Base-by-base conservation (phyloP, 129 eudicot species). In the Helianthus tuberosus region DNA sequence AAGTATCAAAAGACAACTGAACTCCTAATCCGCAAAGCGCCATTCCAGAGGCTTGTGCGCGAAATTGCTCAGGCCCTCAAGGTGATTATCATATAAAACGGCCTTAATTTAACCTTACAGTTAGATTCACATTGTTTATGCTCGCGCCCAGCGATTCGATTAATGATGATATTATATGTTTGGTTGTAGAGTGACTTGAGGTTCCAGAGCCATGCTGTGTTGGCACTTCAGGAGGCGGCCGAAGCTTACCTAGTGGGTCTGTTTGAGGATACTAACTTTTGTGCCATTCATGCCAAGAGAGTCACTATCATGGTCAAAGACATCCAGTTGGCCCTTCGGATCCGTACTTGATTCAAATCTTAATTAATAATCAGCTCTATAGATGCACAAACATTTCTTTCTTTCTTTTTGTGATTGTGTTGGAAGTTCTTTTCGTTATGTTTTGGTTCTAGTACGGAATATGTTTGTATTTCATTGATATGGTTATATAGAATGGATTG, bases 31-130 rank as follows among this genome's bases (percentile, higher is more conserved):
- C 64, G 63, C 11, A 69, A 52, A 17, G 43, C 59, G 64, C 65
- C 75, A 17, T 71, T 88, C 72, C 93, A 85, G 81, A 85, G 93
- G 82, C 88, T 88, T 46, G 93, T 85, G 17, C 85, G 85, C 60
- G 87, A 86, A 57, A 83, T 76, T 41, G 84, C 86, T 0, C 86
- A 85, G 67, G 86, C 72, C 57, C 75, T 81, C 64, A 84, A 80
- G 84, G 86, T 77, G 14, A 41, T 11, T 11, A 23, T n/a, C 29
- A 27, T 8, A 2, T 27, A 27, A 1, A 27, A 27, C 32, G 32
- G 32, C 32, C 17, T 48, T 3, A 41, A 41, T 5, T 41, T 41
- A 41, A 41, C 8, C 8, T 41, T 10, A 16, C n/a, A 32, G 23
- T 20, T 11, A 4, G 8, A 13, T 17, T 13, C n/a, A 38, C 17